These are phyloP conservation scores for Globomyces pollinis-pini DNA, from an alignment of 192 early-diverging fungal genomes.

Conservation along the genomic window DNA sequence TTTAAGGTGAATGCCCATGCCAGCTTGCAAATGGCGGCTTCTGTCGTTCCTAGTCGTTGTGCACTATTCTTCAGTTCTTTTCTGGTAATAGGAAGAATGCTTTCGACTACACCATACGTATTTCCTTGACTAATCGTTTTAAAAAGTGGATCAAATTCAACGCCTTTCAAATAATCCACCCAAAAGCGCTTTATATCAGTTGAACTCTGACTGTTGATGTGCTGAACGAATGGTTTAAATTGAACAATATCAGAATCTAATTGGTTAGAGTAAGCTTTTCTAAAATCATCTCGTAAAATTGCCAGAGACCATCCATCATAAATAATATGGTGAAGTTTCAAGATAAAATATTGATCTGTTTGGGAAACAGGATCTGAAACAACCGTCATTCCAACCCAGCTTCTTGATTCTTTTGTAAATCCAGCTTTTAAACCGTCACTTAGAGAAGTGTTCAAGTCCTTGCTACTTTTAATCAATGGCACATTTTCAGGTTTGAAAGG, in stretches of 20 bases:
- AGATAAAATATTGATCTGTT: constrained; percentile 6
- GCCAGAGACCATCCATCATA: constrained; percentile 25
- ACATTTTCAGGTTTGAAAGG: not conserved
- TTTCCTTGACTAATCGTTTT: too few relatives aligned
- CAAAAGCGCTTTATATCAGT: not conserved
- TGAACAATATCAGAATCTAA: not conserved
- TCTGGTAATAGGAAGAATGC: too few relatives aligned
- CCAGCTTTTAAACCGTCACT: too few relatives aligned
- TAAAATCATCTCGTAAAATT: constrained; percentile 15
- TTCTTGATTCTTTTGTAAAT: too few relatives aligned
- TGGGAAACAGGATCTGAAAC: too few relatives aligned
- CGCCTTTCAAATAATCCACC: not conserved
- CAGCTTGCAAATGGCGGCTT: constrained; percentile 5
- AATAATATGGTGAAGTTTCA: constrained; percentile 22
- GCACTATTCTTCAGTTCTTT: too few relatives aligned
- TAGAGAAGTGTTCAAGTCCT: too few relatives aligned
- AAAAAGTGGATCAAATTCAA: not conserved
- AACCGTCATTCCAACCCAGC: too few relatives aligned
- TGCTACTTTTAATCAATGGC: not conserved
- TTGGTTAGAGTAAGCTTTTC: not conserved
- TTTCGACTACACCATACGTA: too few relatives aligned
- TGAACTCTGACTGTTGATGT: not conserved
- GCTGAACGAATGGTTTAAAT: not conserved
- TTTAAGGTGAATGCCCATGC: not conserved
- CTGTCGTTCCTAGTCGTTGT: not conserved